Percentiles rank a stretch among this genome's conserved stretches.
phyloP scores from a whole-genome alignment of 768 basidiomycete species.

The Cystobasidium tubakii region DNA sequence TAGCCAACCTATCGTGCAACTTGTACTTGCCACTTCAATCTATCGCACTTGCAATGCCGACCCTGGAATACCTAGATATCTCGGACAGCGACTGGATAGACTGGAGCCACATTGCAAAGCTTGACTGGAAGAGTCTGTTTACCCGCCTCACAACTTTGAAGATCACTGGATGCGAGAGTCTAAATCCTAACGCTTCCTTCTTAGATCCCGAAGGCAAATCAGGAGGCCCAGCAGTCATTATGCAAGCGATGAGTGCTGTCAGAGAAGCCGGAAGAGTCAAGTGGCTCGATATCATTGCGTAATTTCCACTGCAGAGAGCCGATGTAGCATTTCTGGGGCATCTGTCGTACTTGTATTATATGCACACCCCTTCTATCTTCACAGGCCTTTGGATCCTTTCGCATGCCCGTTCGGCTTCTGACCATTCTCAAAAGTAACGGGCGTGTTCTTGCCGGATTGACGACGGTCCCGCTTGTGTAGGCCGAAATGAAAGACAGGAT shows the following conservation, averaged over 20 bases:
- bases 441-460: slow-evolving; percentile 18
- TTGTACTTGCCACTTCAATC: slow-evolving; percentile 21
- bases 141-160: background rate
- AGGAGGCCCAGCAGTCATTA: slow-evolving; percentile 5
- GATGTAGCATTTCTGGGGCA: too few relatives aligned
- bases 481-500: slow-evolving; percentile 21
- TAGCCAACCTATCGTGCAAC: background rate
- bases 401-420: background rate
- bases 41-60: slow-evolving; percentile 7
- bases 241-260: slow-evolving; percentile 6
- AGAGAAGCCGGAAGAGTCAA: background rate
- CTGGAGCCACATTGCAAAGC: background rate
- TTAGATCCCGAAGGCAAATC: slow-evolving; percentile 20
- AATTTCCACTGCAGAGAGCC: background rate
- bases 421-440: background rate
- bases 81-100: slow-evolving; percentile 5
- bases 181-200: background rate
- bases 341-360: too few relatives aligned
- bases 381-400: background rate
- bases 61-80: slow-evolving; percentile 13
- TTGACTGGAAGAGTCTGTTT: background rate
- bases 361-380: background rate
- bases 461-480: background rate
- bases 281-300: slow-evolving; percentile 30
- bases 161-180: background rate